Percentiles rank a stretch among this genome's conserved stretches.
Conservation (phyloP, 306 rosid genomes). For the Glycine soja region DNA sequence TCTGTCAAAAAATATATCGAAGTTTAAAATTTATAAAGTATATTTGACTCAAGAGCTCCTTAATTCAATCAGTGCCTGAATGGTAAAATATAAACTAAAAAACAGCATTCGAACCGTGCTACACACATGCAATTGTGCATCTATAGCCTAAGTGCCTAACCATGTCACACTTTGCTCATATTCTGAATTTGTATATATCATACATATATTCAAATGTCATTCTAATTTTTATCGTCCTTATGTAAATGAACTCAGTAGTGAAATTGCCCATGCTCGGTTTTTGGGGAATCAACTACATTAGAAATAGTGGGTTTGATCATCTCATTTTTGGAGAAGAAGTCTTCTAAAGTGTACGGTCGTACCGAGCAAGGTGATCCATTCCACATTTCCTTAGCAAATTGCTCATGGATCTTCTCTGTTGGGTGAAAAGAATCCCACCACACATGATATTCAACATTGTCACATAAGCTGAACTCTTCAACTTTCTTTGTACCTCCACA, state of each 20-base stretch:
- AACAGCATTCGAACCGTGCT: too few relatives aligned
- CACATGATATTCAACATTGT: constrained; percentile 43
- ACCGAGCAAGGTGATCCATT: constrained; percentile 43
- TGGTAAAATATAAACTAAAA: too few relatives aligned
- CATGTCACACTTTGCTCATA: too few relatives aligned
- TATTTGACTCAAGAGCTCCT: too few relatives aligned
- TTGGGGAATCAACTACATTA: constrained; percentile 52
- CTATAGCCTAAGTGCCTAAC: background rate
- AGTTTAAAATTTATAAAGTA: too few relatives aligned
- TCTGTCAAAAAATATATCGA: too few relatives aligned
- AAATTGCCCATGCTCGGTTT: background rate
- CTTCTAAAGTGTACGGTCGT: constrained; percentile 54
- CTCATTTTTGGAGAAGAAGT: constrained; percentile 45
- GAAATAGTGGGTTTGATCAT: constrained; percentile 51
- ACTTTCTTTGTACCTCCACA: constrained; percentile 60
- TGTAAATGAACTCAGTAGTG: too few relatives aligned
- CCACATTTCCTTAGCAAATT: constrained; percentile 57
- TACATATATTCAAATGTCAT: too few relatives aligned
- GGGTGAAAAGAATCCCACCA: constrained; percentile 78
- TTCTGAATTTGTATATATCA: too few relatives aligned
- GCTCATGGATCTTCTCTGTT: constrained; percentile 63
- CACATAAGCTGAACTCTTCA: constrained; percentile 54
- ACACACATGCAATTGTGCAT: background rate
- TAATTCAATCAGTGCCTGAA: too few relatives aligned
- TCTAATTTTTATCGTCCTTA: too few relatives aligned